Conservation (phyloP, 371 early-diverging fungal species). For the Mucor saturninus region DNA sequence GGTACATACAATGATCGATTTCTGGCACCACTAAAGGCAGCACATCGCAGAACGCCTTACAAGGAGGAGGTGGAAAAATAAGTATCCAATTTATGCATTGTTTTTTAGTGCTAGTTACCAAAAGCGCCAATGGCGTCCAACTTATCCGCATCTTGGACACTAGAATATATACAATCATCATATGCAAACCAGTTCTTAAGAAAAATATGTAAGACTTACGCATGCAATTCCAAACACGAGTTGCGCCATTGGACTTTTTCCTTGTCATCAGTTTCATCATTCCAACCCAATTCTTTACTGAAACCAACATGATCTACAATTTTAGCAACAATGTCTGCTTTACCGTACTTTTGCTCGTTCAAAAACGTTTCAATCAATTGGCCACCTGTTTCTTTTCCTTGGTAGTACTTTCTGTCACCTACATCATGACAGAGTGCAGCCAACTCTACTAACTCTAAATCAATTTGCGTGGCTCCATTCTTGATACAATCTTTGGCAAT, state of each 20-base stretch:
- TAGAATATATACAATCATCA: slow-evolving; percentile 14
- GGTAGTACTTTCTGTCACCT: slow-evolving; percentile 73
- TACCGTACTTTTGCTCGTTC: slow-evolving; percentile 29
- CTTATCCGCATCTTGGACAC: slow-evolving; percentile 84
- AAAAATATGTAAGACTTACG: slow-evolving; percentile 38
- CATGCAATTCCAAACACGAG: slow-evolving; percentile 65
- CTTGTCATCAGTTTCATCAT: slow-evolving; percentile 42
- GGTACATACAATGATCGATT: slow-evolving; percentile 67
- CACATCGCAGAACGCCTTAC: slow-evolving; percentile 67
- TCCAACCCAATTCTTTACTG: slow-evolving; percentile 69
- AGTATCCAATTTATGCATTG: background rate
- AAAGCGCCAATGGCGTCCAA: slow-evolving; percentile 86
- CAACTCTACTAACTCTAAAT: slow-evolving; percentile 67
- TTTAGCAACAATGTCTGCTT: slow-evolving; percentile 56
- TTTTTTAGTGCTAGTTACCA: slow-evolving; percentile 34
- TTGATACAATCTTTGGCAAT: slow-evolving; percentile 40
- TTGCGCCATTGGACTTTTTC: slow-evolving; percentile 56
- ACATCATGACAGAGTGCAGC: slow-evolving; percentile 82
- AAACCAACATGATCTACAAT: slow-evolving; percentile 75
- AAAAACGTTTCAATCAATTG: slow-evolving; percentile 55
- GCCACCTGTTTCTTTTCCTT: slow-evolving; percentile 48
- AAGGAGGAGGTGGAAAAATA: background rate
- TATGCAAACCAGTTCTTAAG: background rate
- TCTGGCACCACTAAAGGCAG: slow-evolving; percentile 74
- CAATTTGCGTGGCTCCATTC: slow-evolving; percentile 36